Base-by-base conservation (phyloP, 2,329 filamentous ascomycete genomes). In the Apiospora kogelbergensis region DNA sequence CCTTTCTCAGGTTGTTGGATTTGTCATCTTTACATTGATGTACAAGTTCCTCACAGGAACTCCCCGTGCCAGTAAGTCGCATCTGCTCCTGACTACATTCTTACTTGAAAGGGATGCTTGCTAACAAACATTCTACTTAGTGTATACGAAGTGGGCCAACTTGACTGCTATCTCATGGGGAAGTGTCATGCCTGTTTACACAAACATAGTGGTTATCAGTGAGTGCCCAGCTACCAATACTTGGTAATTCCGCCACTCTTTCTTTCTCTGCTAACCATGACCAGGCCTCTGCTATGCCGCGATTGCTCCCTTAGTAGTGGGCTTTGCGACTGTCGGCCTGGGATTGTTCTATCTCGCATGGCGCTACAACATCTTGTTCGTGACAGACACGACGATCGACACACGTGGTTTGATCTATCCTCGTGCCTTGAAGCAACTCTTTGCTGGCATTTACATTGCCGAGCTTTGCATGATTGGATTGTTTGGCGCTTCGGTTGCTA, bases 341-440 rank as follows among this genome's bases (percentile, higher is more conserved):
- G 89, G 86, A 26, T 83, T 96, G 53, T 95, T 97, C 80, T 97
- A 97, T 78, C 83, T 95, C 67, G 93, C 94, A 64, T 97, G 94
- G 85, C 89, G 93, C 22, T 97, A 98, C 85, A 97, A 97, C 77
- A 81, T 98, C 68, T 86, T 98, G 65, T 98, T 93, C 79, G 94
- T 97, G 44, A 91, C 90, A 66, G 93, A 97, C 77, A 89, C 92
- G 10, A 83, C 89, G 70, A 90, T 97, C 75, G 94, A 98, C 77
- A 97, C 93, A 45, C 93, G 97, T 76, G 95, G 95, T 20, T 87
- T 95, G 17, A 90, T 93, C 74, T 98, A 97, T 77, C 91, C 93
- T 0, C 91, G 91, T n/a, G 95, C 93, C 1, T 84, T 98, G 66
- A 91, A 97, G 78, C 95, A 98, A 69, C 88, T 97, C 64, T 89